These are phyloP conservation scores for Clitoria ternatea DNA, from an alignment of 306 rosid genomes.

Conservation along the genomic window DNA sequence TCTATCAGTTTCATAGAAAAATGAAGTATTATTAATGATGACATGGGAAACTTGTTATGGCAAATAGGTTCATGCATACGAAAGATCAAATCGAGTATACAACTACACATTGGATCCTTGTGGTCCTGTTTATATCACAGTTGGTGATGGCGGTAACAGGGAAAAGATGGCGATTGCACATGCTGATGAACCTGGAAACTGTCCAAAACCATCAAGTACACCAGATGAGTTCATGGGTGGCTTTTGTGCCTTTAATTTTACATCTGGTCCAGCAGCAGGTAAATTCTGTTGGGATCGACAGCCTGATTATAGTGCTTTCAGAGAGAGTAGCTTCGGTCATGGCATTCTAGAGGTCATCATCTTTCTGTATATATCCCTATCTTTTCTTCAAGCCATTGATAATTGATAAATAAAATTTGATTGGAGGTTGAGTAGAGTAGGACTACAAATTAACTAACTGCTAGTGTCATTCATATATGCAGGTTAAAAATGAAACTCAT, in stretches of 20 bases:
- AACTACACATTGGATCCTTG: constrained; percentile 89
- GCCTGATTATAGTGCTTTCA: constrained; percentile 82
- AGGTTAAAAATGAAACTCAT: constrained; percentile 86
- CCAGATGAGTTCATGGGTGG: constrained; percentile 51
- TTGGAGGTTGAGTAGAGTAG: not conserved
- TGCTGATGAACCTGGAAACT: constrained; percentile 84
- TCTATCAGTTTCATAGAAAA: too few relatives aligned
- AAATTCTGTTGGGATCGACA: constrained; percentile 90
- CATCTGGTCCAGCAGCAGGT: constrained; percentile 82
- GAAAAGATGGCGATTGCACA: constrained; percentile 77
- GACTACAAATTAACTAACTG: constrained; percentile 3
- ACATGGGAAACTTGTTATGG: not conserved
- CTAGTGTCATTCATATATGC: constrained; percentile 2
- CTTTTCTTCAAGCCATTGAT: not conserved
- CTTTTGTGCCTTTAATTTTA: constrained; percentile 77
- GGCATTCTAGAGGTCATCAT: constrained; percentile 82
- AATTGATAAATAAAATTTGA: too few relatives aligned
- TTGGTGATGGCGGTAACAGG: constrained; percentile 88
- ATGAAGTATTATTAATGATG: too few relatives aligned
- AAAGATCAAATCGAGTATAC: constrained; percentile 86
- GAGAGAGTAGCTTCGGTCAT: constrained; percentile 97
- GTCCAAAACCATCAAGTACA: constrained; percentile 71
- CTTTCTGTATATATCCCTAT: constrained; percentile 3
- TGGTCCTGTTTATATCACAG: constrained; percentile 64
- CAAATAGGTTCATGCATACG: constrained; percentile 87